Evolutionary conservation across 169 alveolate genomes (phyloP), one percentile per base, ranked within the genome.

Genomic region (Plasmodium gaboni): DNA sequence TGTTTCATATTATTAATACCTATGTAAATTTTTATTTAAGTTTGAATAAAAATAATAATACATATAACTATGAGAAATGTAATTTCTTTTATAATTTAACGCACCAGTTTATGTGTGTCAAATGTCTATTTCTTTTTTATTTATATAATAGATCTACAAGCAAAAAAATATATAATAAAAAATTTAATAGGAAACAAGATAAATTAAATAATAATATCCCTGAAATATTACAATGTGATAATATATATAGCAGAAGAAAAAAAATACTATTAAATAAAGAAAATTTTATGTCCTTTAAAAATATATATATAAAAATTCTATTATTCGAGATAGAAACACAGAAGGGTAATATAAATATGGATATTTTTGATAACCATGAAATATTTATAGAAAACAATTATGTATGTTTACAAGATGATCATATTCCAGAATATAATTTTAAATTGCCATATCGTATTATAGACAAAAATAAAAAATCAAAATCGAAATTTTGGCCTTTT

Each of bases 21-120:
- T 83, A 83, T 17, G 55, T 83, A 68, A 67, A 68, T 68, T 63
- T 83, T 68, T 83, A 83, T 57, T 28, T 83, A 55, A 51, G 73
- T 57, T 28, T 83, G 69, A 83, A 83, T 68, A 83, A 68, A 38
- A 71, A 83, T 48, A 68, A 15, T 19, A 83, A 83, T 60, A 53
- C 68, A 53, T 83, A 83, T 26, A 83, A 60, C 38, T 55, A 28
- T 26, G 91, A 83, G 7, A 83, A 83, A 68, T 68, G 51, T 17
- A 68, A 32, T 9, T 83, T 83, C 48, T 83, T 68, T 44, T 83
- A 83, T 63, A 83, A 83, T 68, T 68, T 83, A 32, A 83, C 91
- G 0, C 91, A 83, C 19, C 83, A 83, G 12, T 83, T 83, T 24
- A 83, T 83, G 91, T 83, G 91, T 50, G 24, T 83, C 15, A 83